These are phyloP conservation scores for Chloris gayana DNA, from an alignment of 176 grass and related monocot genomes.

Conservation along the genomic window DNA sequence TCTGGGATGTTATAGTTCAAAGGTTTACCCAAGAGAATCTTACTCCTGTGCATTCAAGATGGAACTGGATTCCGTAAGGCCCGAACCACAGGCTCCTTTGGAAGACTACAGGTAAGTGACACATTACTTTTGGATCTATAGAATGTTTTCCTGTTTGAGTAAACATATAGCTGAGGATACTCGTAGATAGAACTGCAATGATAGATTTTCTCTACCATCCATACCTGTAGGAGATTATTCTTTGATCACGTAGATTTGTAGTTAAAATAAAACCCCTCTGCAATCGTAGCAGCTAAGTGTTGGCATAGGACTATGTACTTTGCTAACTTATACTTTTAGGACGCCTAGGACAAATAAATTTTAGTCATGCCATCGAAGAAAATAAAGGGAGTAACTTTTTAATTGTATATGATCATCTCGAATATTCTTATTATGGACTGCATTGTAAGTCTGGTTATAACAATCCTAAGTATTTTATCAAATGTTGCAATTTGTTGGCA, in stretches of 20 bases:
- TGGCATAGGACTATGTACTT: background rate
- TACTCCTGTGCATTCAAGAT: slow-evolving; percentile 80
- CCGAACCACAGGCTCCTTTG: slow-evolving; percentile 77
- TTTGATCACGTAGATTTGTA: too few species aligned
- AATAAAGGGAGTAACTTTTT: background rate
- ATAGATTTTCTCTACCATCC: slow-evolving; percentile 3
- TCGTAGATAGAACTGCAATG: slow-evolving; percentile 1
- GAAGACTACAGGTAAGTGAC: slow-evolving; percentile 89
- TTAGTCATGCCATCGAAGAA: background rate
- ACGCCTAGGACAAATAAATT: background rate
- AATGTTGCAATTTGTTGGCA: background rate
- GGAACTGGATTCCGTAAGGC: slow-evolving; percentile 84
- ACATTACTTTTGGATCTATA: slow-evolving; percentile 9
- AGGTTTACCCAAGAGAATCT: slow-evolving; percentile 89
- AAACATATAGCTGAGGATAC: background rate
- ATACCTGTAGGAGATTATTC: background rate
- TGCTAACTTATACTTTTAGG: background rate
- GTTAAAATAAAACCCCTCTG: too few species aligned
- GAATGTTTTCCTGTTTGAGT: background rate
- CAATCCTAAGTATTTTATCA: background rate
- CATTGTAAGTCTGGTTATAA: background rate
- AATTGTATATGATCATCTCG: background rate
- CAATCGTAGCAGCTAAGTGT: too few species aligned
- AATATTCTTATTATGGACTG: background rate
- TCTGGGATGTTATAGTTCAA: slow-evolving; percentile 85